Evolutionary conservation across 495 filamentous ascomycete genomes (phyloP).

Genomic region (Trichoderma parareesei): DNA sequence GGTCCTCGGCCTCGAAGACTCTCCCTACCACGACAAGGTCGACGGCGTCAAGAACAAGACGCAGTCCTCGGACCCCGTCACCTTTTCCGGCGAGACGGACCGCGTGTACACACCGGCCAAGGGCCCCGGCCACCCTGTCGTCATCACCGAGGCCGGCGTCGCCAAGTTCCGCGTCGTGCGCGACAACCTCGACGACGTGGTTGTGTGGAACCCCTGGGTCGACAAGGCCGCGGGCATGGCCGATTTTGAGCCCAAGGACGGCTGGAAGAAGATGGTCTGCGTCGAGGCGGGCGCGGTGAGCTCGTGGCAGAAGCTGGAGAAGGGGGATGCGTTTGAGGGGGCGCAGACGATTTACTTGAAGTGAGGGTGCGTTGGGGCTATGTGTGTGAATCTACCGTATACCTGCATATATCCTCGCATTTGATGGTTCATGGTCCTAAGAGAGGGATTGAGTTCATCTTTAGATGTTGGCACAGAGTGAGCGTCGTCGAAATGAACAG

Average conservation of each 20-base stretch:
- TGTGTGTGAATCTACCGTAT: background rate
- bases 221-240: constrained; percentile 73
- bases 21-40: constrained; percentile 76
- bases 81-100: constrained; percentile 69
- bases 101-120: constrained; percentile 55
- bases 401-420: background rate
- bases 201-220: constrained; percentile 97
- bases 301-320: constrained; percentile 75
- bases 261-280: constrained; percentile 87
- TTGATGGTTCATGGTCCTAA: background rate
- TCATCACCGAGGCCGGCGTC: constrained; percentile 52
- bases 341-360: constrained; percentile 58
- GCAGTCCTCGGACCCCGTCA: constrained; percentile 42
- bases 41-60: constrained; percentile 49
- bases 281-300: constrained; percentile 82
- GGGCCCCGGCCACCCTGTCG: constrained; percentile 51
- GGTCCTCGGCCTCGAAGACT: constrained; percentile 63
- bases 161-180: constrained; percentile 62
- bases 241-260: constrained; percentile 84
- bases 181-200: constrained; percentile 74
- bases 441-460: no score
- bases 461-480: no score
- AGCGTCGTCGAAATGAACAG: no score
- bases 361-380: background rate
- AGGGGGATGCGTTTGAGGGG: constrained; percentile 82